Conservation (phyloP, 768 basidiomycete species). For the Auricularia cornea region DNA sequence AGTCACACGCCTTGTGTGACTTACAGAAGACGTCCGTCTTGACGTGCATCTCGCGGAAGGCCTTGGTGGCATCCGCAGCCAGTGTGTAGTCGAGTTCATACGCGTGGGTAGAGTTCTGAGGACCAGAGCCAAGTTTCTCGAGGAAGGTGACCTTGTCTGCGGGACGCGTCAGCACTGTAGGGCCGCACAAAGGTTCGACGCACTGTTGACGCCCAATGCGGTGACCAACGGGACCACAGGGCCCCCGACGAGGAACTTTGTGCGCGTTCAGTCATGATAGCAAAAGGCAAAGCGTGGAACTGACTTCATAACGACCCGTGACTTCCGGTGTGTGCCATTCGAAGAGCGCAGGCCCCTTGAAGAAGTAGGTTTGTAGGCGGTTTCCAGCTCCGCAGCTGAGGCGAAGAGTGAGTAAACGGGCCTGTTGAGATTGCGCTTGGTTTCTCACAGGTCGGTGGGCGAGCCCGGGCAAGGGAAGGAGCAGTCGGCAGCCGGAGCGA, state of each 20-base stretch:
- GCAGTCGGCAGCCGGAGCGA: conserved; percentile 32
- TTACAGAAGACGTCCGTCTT: conserved; percentile 70
- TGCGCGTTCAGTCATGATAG: background rate
- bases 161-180: background rate
- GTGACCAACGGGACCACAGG: conserved; percentile 66
- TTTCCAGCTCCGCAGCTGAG: conserved; percentile 49
- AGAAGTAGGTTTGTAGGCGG: conserved; percentile 30
- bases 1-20: background rate
- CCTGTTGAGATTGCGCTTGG: background rate
- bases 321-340: conserved; percentile 58
- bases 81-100: conserved; percentile 68
- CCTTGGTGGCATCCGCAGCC: conserved; percentile 30
- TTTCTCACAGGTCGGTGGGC: conserved; percentile 42
- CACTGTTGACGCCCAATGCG: conserved; percentile 62
- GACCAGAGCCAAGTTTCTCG: conserved; percentile 59
- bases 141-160: conserved; percentile 64
- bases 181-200: background rate
- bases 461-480: conserved; percentile 58
- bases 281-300: conserved; percentile 11
- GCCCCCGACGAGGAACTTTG: conserved; percentile 42
- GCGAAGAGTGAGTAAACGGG: background rate
- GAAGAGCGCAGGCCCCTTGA: conserved; percentile 29
- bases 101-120: conserved; percentile 60
- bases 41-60: conserved; percentile 73
- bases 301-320: conserved; percentile 63